These are phyloP conservation scores for Chlorella ohadii DNA, from an alignment of 139 green algal species.

Conservation along the genomic window DNA sequence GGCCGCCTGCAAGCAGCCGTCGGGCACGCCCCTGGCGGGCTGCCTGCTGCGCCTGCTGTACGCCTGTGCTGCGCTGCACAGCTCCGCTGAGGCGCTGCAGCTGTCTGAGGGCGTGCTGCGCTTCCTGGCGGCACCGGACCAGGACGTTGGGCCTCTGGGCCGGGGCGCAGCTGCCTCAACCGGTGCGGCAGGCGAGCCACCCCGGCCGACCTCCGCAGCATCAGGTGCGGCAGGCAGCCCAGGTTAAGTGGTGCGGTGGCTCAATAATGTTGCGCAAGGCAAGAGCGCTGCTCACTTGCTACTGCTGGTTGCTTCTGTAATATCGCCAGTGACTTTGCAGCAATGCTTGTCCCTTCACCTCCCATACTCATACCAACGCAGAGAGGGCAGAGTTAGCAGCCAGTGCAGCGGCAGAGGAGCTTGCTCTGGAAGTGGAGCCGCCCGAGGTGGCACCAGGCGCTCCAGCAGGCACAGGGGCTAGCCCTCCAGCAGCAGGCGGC, in stretches of 20 bases:
- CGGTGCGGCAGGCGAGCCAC: not conserved
- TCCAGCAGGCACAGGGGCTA: not conserved
- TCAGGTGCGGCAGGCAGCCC: no score
- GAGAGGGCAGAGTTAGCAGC: no score
- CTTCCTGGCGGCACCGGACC: slow-evolving; percentile 25
- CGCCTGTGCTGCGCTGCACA: slow-evolving; percentile 8
- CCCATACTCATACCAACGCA: no score
- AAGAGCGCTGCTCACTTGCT: no score
- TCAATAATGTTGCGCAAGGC: no score
- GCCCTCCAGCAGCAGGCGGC: not conserved
- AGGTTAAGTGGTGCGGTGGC: no score
- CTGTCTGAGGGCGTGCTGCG: slow-evolving; percentile 35
- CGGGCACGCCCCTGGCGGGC: not conserved
- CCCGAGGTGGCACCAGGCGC: not conserved
- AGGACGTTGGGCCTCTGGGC: slow-evolving; percentile 8
- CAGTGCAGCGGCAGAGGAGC: no score
- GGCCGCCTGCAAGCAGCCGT: slow-evolving; percentile 11
- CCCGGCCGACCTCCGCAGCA: no score
- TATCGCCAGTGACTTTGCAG: no score
- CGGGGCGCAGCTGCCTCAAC: not conserved
- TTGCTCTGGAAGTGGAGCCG: no score
- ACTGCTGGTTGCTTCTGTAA: no score
- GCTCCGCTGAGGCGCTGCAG: not conserved
- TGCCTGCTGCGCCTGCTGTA: slow-evolving; percentile 33
- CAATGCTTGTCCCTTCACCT: no score